Evolutionary conservation across 345 rosid species (phyloP), one percentile per base, ranked within the genome.

Genomic region (Brassica cretica): DNA sequence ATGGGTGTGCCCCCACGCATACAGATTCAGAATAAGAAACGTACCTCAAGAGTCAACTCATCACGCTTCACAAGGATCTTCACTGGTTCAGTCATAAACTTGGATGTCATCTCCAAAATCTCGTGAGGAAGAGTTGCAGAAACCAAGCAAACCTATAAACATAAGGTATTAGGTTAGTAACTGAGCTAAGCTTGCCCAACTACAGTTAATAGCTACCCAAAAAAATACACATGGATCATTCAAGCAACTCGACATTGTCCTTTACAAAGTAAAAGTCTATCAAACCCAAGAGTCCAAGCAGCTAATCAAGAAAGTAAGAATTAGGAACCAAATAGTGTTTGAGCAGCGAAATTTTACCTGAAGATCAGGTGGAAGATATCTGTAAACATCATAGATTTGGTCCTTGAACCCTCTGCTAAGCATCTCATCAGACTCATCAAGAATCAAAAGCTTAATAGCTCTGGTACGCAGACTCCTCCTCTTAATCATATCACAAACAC

Each of bases 341-440:
- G 10, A 5, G 64, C 15, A 73, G 21, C 41, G 62, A 73, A 55
- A 69, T 0, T n/a, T 58, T n/a, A 95, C 97, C 97, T 95, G 97
- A 82, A 95, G 96, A 76, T 95, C 99, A 0, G 98, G 98, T 19
- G 99, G 98, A 78, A 95, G 97, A 86, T 93, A 92, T 82, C 94
- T 84, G 83, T 93, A 91, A 46, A 95, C 98, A 77, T 91, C 97
- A 71, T 95, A 95, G 73, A 95, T 95, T 77, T 95, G 99, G 83
- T 95, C 98, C 85, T 95, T 95, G 78, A 95, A 93, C 58, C 99
- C 99, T 90, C 98, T 90, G 87, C 99, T 93, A 80, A 95, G 84
- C 97, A 95, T 95, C 84, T 95, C 99, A 87, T 95, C 98, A 37
- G 96, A 91, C 78, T 93, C 98, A 78, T 95, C 99, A 63, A 85